Conservation (phyloP, 2,329 filamentous ascomycete species). For the Aspergillus sp. region DNA sequence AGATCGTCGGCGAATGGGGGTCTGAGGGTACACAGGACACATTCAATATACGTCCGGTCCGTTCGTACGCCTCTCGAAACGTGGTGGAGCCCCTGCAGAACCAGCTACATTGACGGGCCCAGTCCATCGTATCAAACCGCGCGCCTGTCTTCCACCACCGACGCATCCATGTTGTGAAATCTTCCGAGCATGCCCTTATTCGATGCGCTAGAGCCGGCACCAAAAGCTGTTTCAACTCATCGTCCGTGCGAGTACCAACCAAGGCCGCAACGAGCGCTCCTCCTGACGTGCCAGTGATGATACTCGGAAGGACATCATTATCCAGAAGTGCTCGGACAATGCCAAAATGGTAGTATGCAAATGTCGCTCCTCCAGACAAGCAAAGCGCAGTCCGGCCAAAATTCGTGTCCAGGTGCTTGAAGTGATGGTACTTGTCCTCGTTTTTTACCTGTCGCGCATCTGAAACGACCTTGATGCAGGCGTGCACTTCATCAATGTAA, state of each 20-base stretch:
- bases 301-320: slow-evolving; percentile 81
- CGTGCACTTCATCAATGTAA: slow-evolving; percentile 74
- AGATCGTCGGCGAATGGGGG: slow-evolving; percentile 87
- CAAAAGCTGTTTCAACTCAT: slow-evolving; percentile 82
- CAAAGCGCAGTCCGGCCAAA: slow-evolving; percentile 92
- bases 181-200: slow-evolving; percentile 84
- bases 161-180: slow-evolving; percentile 73
- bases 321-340: slow-evolving; percentile 89
- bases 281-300: slow-evolving; percentile 95
- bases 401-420: slow-evolving; percentile 88
- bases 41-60: slow-evolving; percentile 92
- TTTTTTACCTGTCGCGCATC: slow-evolving; percentile 68
- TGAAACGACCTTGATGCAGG: slow-evolving; percentile 68
- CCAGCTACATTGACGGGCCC: slow-evolving; percentile 85
- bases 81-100: slow-evolving; percentile 90
- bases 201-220: slow-evolving; percentile 83
- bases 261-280: slow-evolving; percentile 88
- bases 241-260: slow-evolving; percentile 86
- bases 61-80: slow-evolving; percentile 90
- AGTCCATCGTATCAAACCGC: slow-evolving; percentile 90
- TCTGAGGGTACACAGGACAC: slow-evolving; percentile 95
- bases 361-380: slow-evolving; percentile 88
- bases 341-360: slow-evolving; percentile 96
- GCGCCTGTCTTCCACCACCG: slow-evolving; percentile 94
- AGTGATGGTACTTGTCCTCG: slow-evolving; percentile 78